These are phyloP conservation scores for Gaultheria prostrata DNA, from an alignment of 148 eudicot genomes.

Conservation along the genomic window DNA sequence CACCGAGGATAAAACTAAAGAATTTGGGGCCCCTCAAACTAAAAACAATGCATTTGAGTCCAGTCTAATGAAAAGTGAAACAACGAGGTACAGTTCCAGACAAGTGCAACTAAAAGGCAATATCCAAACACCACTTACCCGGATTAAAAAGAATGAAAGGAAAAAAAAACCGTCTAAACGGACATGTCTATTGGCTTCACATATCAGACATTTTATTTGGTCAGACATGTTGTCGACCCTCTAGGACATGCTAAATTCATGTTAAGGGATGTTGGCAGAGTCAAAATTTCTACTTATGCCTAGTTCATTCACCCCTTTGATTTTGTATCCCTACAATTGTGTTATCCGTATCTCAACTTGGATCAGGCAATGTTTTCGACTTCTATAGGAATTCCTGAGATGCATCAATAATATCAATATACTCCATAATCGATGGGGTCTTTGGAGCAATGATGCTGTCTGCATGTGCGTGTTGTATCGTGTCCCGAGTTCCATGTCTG, in stretches of 20 bases:
- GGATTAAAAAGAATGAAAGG: too few species aligned
- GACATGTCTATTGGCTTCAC: not conserved
- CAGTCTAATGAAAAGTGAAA: too few species aligned
- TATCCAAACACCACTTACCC: not conserved
- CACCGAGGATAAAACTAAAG: not conserved
- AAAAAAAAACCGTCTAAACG: too few species aligned
- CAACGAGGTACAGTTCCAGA: too few species aligned
- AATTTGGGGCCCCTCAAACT: not conserved
- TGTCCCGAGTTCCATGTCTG: not conserved
- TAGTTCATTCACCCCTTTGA: not conserved
- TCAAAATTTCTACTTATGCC: not conserved
- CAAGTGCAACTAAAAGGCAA: not conserved
- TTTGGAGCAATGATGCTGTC: not conserved
- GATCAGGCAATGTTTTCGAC: not conserved
- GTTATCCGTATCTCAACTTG: not conserved
- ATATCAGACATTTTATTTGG: not conserved
- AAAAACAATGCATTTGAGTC: too few species aligned
- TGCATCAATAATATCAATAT: not conserved
- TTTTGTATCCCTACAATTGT: not conserved
- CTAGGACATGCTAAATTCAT: not conserved
- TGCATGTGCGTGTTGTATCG: not conserved
- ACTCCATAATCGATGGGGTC: not conserved
- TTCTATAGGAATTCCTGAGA: not conserved
- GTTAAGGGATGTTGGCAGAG: not conserved
- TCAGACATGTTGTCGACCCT: not conserved